phyloP scores from a whole-genome alignment of 176 grass and related monocot species.

The Phoenix dactylifera region DNA sequence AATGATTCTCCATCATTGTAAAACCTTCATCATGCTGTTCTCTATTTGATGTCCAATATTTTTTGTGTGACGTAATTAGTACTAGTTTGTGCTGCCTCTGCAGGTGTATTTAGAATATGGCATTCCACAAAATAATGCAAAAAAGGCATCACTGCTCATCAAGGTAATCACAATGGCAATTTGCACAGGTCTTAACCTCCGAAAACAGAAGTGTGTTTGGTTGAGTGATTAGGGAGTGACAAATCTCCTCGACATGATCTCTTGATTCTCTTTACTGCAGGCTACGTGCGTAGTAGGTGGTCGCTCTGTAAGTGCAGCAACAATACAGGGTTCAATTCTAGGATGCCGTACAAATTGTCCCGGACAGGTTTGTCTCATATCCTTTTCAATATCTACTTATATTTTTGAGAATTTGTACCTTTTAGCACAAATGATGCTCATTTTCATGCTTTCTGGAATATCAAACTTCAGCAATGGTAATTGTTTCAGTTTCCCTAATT shows the following conservation, averaged over 20 bases:
- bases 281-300: slow-evolving; percentile 6
- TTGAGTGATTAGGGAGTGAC: neutral
- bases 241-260: neutral
- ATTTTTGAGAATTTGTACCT: no score
- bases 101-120: slow-evolving; percentile 12
- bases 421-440: no score
- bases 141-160: slow-evolving; percentile 5
- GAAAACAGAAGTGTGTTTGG: no score
- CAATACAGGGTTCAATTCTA: slow-evolving; percentile 15
- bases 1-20: neutral
- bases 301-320: slow-evolving; percentile 7
- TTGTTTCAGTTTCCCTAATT: no score
- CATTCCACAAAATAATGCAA: neutral
- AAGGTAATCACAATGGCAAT: neutral
- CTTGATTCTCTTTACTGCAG: slow-evolving; percentile 2
- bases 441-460: no score
- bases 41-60: neutral
- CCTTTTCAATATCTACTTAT: neutral
- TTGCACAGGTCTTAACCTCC: no score
- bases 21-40: neutral
- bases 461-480: no score
- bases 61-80: neutral
- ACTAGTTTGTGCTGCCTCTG: neutral
- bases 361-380: neutral
- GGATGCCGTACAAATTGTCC: neutral